phyloP scores from a whole-genome alignment of 352 stramenopile species.

The Globisporangium iwayamae region DNA sequence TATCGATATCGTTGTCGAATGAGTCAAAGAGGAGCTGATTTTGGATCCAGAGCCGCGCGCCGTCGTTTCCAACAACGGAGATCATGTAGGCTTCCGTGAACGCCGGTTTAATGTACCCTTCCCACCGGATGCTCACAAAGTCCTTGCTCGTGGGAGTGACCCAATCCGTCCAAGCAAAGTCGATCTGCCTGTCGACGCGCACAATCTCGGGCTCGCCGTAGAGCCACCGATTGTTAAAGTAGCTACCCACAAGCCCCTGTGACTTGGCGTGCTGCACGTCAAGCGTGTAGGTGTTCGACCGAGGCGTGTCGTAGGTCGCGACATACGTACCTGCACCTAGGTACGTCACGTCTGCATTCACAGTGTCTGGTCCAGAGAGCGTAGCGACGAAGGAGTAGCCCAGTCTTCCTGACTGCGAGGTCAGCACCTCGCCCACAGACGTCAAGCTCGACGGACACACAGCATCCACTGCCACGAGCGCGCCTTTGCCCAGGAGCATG shows the following conservation, averaged over 20 bases:
- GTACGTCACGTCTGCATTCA: constrained; percentile 67
- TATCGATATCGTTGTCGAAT: constrained; percentile 39
- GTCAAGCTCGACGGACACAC: constrained; percentile 44
- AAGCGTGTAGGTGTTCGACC: constrained; percentile 83
- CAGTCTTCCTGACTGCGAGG: constrained; percentile 42
- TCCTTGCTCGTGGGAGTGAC: constrained; percentile 91
- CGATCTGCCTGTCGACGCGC: constrained; percentile 84
- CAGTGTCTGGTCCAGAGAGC: constrained; percentile 42
- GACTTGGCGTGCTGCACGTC: constrained; percentile 70
- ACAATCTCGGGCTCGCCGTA: constrained; percentile 79
- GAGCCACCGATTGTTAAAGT: constrained; percentile 97
- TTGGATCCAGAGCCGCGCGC: constrained; percentile 80
- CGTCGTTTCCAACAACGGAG: constrained; percentile 87
- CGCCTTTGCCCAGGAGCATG: constrained; percentile 46
- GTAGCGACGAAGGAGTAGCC: constrained; percentile 71
- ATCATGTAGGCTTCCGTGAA: constrained; percentile 91
- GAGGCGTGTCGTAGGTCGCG: constrained; percentile 87
- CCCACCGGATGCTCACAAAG: constrained; percentile 94
- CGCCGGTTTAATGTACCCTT: constrained; percentile 88
- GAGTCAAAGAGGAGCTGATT: constrained; percentile 48
- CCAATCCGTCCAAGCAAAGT: constrained; percentile 91
- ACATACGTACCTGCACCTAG: constrained; percentile 74
- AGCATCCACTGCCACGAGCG: constrained; percentile 32
- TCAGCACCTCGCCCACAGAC: constrained; percentile 29
- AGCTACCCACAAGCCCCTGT: constrained; percentile 86